Percentiles rank a stretch among this genome's conserved stretches.
phyloP scores from a whole-genome alignment of 352 stramenopile species.

The Phytophthora idaei region DNA sequence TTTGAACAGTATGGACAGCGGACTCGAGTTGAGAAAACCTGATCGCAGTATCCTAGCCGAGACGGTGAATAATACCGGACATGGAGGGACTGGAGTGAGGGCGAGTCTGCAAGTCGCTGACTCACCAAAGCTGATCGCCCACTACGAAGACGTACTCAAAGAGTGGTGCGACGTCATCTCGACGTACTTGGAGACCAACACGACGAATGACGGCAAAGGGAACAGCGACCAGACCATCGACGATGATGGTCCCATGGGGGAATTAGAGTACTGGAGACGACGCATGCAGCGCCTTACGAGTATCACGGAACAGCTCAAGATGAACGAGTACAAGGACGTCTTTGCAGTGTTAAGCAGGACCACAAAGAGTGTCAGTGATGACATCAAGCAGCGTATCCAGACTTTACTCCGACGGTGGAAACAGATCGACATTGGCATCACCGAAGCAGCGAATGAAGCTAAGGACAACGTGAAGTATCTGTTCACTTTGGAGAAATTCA shows the following conservation, averaged over 20 bases:
- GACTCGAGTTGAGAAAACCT: constrained; percentile 91
- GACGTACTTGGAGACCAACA: constrained; percentile 92
- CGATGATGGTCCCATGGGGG: constrained; percentile 94
- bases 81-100: constrained; percentile 46
- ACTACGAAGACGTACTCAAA: constrained; percentile 97
- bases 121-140: constrained; percentile 90
- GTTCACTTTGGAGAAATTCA: constrained; percentile 98
- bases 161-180: constrained; percentile 98
- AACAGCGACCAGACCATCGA: constrained; percentile 76
- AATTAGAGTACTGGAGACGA: constrained; percentile 97
- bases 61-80: constrained; percentile 46
- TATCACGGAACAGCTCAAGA: constrained; percentile 98
- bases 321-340: constrained; percentile 96
- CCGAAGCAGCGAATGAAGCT: constrained; percentile 97
- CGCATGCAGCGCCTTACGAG: constrained; percentile 98
- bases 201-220: constrained; percentile 62
- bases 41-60: constrained; percentile 80
- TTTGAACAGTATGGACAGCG: constrained; percentile 95
- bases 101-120: constrained; percentile 74
- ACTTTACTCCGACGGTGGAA: constrained; percentile 96
- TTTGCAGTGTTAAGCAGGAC: constrained; percentile 91
- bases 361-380: constrained; percentile 85
- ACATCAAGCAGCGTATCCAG: constrained; percentile 94
- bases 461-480: constrained; percentile 99
- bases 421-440: constrained; percentile 98